Evolutionary conservation across 441 rosid species (phyloP).

Genomic region (Jatropha podagrica): DNA sequence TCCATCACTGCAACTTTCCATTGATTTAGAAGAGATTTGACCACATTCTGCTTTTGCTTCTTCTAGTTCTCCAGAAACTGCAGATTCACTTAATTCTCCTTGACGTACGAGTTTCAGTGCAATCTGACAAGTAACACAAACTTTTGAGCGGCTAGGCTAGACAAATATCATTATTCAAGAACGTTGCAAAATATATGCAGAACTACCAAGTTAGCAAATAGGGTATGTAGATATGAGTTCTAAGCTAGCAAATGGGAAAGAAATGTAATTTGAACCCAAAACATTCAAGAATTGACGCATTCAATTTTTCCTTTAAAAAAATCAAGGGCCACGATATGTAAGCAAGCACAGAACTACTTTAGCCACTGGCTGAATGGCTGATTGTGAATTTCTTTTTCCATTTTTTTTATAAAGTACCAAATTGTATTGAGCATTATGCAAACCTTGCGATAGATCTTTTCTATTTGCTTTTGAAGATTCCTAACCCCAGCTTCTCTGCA

Average conservation of each 20-base stretch:
- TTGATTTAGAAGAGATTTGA: conserved; percentile 35
- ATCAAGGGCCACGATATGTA: not conserved
- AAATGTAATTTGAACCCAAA: not conserved
- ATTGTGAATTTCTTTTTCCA: not conserved
- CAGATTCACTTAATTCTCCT: conserved; percentile 52
- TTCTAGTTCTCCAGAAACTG: conserved; percentile 31
- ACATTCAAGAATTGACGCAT: not conserved
- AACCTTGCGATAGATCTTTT: conserved; percentile 98
- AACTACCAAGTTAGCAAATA: not conserved
- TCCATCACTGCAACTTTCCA: conserved; percentile 30
- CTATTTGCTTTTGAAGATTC: conserved; percentile 99
- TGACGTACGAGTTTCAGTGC: conserved; percentile 85
- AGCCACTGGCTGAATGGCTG: not conserved
- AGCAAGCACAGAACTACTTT: not conserved
- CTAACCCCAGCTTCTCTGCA: conserved; percentile 99
- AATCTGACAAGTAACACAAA: conserved; percentile 48
- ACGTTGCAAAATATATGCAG: conserved; percentile 5
- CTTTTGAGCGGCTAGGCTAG: conserved; percentile 1
- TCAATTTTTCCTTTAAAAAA: not conserved
- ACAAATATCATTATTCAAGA: conserved; percentile 4
- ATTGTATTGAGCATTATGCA: conserved; percentile 15
- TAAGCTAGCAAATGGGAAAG: not conserved
- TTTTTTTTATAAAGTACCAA: not conserved
- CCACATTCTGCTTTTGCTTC: conserved; percentile 30
- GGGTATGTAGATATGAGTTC: no score